Conservation (phyloP, 768 basidiomycete species). For the Leccinum broughii region DNA sequence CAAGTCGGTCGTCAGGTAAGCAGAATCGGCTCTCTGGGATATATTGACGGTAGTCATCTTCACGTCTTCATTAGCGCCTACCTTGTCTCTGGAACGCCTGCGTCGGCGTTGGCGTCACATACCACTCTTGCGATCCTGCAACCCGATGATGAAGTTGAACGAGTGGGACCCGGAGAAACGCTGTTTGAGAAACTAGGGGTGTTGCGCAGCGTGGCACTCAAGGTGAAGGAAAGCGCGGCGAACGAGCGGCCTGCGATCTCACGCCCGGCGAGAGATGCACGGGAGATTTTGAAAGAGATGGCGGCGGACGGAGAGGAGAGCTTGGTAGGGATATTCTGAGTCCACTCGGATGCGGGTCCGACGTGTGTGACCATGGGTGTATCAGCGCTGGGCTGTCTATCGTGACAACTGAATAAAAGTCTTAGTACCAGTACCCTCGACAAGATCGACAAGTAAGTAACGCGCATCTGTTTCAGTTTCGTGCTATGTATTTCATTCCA, state of each 20-base stretch:
- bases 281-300: slow-evolving; percentile 59
- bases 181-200: slow-evolving; percentile 66
- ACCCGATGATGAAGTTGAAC: slow-evolving; percentile 40
- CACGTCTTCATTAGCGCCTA: slow-evolving; percentile 45
- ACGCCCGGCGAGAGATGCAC: slow-evolving; percentile 80
- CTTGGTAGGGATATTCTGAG: slow-evolving; percentile 30
- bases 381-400: too few species aligned
- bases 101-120: slow-evolving; percentile 60
- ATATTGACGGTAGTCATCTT: background rate
- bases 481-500: too few species aligned
- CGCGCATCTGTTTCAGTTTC: too few species aligned
- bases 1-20: slow-evolving; percentile 62
- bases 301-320: slow-evolving; percentile 25
- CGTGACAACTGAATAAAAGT: too few species aligned
- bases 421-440: too few species aligned
- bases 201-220: slow-evolving; percentile 65
- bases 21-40: slow-evolving; percentile 28
- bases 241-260: slow-evolving; percentile 72
- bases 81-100: slow-evolving; percentile 67
- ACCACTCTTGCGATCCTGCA: slow-evolving; percentile 58
- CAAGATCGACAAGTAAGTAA: too few species aligned
- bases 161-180: slow-evolving; percentile 31
- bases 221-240: slow-evolving; percentile 66
- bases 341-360: background rate
- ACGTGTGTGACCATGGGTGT: background rate